Evolutionary conservation across 257 asterid genomes (phyloP).

Genomic region (Osmanthus fragrans): DNA sequence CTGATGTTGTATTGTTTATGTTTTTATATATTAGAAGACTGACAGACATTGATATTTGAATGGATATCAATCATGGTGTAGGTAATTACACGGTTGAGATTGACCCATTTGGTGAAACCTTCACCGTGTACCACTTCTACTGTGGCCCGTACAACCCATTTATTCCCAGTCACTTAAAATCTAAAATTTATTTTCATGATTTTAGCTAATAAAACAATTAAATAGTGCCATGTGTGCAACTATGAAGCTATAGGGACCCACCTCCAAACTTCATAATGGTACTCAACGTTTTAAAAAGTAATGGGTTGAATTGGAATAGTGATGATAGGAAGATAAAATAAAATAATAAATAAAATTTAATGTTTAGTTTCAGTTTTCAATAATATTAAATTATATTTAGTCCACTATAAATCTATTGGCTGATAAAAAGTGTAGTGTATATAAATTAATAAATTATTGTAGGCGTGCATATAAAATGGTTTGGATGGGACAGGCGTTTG

Average conservation of each 20-base stretch:
- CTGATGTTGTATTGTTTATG: no score
- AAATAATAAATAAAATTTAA: background rate
- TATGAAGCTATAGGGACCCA: conserved; percentile 20
- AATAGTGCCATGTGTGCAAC: conserved; percentile 38
- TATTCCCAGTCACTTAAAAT: conserved; percentile 4
- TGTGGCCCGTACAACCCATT: conserved; percentile 11
- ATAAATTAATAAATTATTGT: background rate
- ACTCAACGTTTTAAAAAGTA: background rate
- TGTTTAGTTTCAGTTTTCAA: no score
- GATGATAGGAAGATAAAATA: background rate
- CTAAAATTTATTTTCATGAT: conserved; percentile 30
- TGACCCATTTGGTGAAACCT: conserved; percentile 16
- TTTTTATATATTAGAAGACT: no score
- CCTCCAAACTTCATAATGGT: background rate
- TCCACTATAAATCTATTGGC: no score
- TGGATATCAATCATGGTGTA: background rate
- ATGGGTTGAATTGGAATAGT: background rate
- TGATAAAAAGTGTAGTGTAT: background rate
- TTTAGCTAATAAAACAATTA: conserved; percentile 43
- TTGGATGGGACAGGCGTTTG: conserved; percentile 8
- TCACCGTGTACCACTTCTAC: conserved; percentile 1
- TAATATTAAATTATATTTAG: no score
- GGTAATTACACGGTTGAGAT: background rate
- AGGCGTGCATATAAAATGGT: background rate
- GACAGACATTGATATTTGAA: no score